Evolutionary conservation across 257 asterid genomes (phyloP).

Genomic region (Solanum raphanifolium): DNA sequence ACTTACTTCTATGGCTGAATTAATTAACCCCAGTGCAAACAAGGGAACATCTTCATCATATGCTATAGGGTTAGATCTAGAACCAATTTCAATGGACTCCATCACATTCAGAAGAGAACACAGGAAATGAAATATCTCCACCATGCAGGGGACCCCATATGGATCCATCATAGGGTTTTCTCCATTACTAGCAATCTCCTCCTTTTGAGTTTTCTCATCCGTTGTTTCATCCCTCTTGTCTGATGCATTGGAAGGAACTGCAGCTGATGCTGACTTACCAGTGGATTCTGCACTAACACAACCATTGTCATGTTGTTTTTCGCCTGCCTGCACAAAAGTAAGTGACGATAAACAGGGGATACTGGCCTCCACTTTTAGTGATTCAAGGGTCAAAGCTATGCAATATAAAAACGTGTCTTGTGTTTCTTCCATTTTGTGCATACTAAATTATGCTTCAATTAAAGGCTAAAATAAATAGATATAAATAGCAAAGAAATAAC

Average conservation of each 20-base stretch:
- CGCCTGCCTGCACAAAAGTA: constrained; percentile 30
- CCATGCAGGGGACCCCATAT: constrained; percentile 80
- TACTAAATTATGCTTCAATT: neutral
- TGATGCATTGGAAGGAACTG: constrained; percentile 6
- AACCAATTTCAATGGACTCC: constrained; percentile 56
- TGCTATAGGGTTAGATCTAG: constrained; percentile 65
- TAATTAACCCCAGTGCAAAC: constrained; percentile 82
- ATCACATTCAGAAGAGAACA: constrained; percentile 78
- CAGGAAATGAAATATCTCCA: constrained; percentile 74
- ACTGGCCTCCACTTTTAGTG: neutral
- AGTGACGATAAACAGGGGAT: neutral
- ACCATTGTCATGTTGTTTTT: constrained; percentile 24
- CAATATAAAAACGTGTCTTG: neutral
- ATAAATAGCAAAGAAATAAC: neutral
- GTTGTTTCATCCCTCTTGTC: constrained; percentile 10
- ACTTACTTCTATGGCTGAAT: constrained; percentile 74
- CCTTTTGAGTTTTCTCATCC: constrained; percentile 10
- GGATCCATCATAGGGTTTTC: constrained; percentile 54
- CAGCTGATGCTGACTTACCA: constrained; percentile 1
- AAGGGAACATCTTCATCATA: constrained; percentile 94
- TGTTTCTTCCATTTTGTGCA: neutral
- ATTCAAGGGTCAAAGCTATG: neutral
- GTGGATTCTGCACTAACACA: constrained; percentile 26
- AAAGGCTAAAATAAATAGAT: neutral
- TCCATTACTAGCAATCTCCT: constrained; percentile 20